Conservation (phyloP, 2,329 filamentous ascomycete genomes). For the Sphaerulina musiva region DNA sequence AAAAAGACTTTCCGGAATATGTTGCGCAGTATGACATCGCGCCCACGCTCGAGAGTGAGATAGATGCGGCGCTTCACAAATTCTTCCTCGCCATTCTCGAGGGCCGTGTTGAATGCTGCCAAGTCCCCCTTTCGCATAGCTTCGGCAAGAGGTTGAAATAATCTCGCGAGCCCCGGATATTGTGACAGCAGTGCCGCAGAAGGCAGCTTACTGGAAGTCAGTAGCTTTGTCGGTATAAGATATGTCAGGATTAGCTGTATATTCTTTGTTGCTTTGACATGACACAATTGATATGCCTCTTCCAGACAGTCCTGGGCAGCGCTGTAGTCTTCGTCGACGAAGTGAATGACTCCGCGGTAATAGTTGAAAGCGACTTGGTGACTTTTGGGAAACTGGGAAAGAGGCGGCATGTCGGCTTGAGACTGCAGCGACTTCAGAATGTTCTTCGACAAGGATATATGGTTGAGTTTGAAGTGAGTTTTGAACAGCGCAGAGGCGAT, state of each 20-base stretch:
- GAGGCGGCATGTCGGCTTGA: conserved; percentile 63
- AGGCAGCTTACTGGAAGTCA: conserved; percentile 80
- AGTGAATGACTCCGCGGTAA: conserved; percentile 87
- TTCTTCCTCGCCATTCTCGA: conserved; percentile 77
- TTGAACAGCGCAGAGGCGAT: conserved; percentile 94
- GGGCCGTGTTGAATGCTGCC: conserved; percentile 72
- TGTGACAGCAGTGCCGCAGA: conserved; percentile 62
- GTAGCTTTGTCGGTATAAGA: conserved; percentile 83
- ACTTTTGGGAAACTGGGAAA: conserved; percentile 75
- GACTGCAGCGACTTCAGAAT: conserved; percentile 78
- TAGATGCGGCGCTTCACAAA: conserved; percentile 93
- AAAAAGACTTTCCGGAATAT: conserved; percentile 87
- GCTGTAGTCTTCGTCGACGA: conserved; percentile 87
- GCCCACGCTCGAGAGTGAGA: conserved; percentile 82
- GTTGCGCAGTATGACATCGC: conserved; percentile 87
- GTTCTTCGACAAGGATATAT: conserved; percentile 81
- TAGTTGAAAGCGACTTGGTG: conserved; percentile 96
- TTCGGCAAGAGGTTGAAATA: conserved; percentile 70
- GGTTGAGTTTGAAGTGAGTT: conserved; percentile 87
- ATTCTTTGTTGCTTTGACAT: conserved; percentile 63
- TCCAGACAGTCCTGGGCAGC: conserved; percentile 75
- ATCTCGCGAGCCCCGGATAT: conserved; percentile 66
- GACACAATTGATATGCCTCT: conserved; percentile 75
- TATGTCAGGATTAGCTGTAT: conserved; percentile 91
- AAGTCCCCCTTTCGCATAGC: conserved; percentile 82